Base-by-base conservation (phyloP, 441 rosid genomes). In the Hypseocharis bilobata region DNA sequence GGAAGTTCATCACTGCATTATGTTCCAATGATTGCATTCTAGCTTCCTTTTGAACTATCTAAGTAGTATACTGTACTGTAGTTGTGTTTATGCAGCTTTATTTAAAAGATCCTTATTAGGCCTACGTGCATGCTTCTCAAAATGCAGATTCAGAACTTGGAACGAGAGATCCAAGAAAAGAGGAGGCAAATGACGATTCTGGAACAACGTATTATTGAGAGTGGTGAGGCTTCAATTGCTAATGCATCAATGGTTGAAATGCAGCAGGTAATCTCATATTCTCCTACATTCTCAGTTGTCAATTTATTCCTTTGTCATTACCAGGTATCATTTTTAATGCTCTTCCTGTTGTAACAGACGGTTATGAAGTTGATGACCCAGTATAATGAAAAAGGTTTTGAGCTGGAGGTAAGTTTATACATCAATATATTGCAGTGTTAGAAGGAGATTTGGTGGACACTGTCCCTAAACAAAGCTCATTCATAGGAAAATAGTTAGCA, bases 301-400 rank as follows among this genome's bases (percentile, higher is more conserved):
- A 11, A 32, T 38, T 20, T 34, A 42, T 57, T 47, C 6, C 28
- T 66, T n/a, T 54, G 17, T 52, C 55, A 11, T 45, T 28, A 55
- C 51, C 26, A 14, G 38, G 30, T 58, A 64, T 38, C 20, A 61
- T 61, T 66, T 71, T 57, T 59, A 45, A 52, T 70, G 56, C 55
- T 62, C 66, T 73, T 63, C 56, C 30, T 67, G 54, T 71, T 76
- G 76, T 60, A 64, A 75, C 92, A 92, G 98, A 89, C 81, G 58
- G 87, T 92, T 49, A 83, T 77, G 86, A 88, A 79, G 75, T 76
- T 92, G 81, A 89, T 89, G 98, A 82, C 88, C 61, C 96, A 92
- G 66, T 86, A 92, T 74, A 85, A 89, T 76, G 98, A 92, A 74
- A 89, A 84, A 77, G 83, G 86, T 74, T 92, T 92, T 84, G 98